Base-by-base conservation (phyloP, 1,284 basidiomycete genomes). In the Cutaneotrichosporon dermatis region DNA sequence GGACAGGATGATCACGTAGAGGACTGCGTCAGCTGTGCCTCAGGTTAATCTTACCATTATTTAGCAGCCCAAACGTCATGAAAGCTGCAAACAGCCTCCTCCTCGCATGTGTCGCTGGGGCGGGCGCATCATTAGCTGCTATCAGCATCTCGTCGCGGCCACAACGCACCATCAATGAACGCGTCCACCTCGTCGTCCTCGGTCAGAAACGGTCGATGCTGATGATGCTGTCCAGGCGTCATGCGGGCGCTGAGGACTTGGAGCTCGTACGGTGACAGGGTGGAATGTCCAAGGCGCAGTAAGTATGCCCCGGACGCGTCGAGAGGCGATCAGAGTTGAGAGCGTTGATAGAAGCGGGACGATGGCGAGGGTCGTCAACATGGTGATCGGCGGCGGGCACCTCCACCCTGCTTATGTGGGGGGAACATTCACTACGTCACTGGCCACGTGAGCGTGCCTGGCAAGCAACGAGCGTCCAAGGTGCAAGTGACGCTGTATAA, bases 1-100 rank as follows among this genome's bases (percentile, higher is more conserved):
- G 1, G 92, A 95, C 33, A 98, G 84, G 64, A 98, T 97, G 66
- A 99, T 90, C 40, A 98, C 94, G 76, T 98, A 96, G 59, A 92
- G 81, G 9, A 93, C 90, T 92, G 66, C 3, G 52, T 54, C 12
- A 55, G 58, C 34, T 44, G n/a, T 11, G 11, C 6, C 12, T 10
- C 10, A 36, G 0, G 12, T 9, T 1, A 3, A 15, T 59, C 66
- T 39, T 41, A 74, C 75, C 75, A 60, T 79, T 79, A 58, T 79
- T 79, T 34, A 79, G 70, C 8, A 79, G 67, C 3, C 77, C 77
- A 63, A 79, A 79, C 48, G 69, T 66, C 54, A 75, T 65, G 62
- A 79, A 79, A 0, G 76, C 65, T 5, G 60, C 60, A 53, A 73
- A 74, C 1, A 79, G 66, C 5, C 75, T 61, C 3, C 51, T 12